Evolutionary conservation across 306 rosid genomes (phyloP), one percentile per base, ranked within the genome.

Genomic region (Vigna reflexopilosa): DNA sequence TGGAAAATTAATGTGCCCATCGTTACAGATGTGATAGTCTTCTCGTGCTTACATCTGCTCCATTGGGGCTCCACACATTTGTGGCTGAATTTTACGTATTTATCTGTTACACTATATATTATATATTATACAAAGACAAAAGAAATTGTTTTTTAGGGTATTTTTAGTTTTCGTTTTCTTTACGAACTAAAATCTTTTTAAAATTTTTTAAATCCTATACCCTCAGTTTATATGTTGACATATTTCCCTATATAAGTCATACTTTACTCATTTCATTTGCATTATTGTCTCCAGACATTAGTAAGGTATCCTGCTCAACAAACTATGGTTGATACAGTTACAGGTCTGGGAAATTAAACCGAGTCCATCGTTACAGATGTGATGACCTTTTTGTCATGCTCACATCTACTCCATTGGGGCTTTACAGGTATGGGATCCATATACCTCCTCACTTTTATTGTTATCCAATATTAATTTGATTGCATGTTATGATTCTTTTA

Each of bases 301-400:
- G 91, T 86, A 92, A 87, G 26, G 90, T 89, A 71, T 88, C 85
- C 36, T 77, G 75, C 69, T 79, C 73, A 34, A 51, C 20, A 5
- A 57, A 15, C 40, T 6, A 63, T 77, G 71, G 87, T 28, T 77
- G 84, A 74, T 83, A 83, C 82, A n/a, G 89, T 83, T 83, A 73
- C 81, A 13, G 38, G 82, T 86, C 82, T 81, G 82, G 83, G 32
- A 80, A 55, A 83, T 73, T 45, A 56, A 28, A 83, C 19, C 0
- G 87, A 38, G 85, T 73, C 82, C 83, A 36, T 83, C 70, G 83
- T 86, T 83, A 76, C 89, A 80, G 89, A 75, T 81, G 85, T 83
- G 81, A 48, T 83, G 24, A 50, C 2, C 13, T 6, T 38, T n/a
- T 73, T 61, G 56, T 42, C 13, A 44, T 83, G 79, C 85, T 67